A percentile compares a stretch with the other conserved stretches of the same genome.
phyloP scores from a whole-genome alignment of 495 filamentous ascomycete genomes.

The Neurospora cerealis region DNA sequence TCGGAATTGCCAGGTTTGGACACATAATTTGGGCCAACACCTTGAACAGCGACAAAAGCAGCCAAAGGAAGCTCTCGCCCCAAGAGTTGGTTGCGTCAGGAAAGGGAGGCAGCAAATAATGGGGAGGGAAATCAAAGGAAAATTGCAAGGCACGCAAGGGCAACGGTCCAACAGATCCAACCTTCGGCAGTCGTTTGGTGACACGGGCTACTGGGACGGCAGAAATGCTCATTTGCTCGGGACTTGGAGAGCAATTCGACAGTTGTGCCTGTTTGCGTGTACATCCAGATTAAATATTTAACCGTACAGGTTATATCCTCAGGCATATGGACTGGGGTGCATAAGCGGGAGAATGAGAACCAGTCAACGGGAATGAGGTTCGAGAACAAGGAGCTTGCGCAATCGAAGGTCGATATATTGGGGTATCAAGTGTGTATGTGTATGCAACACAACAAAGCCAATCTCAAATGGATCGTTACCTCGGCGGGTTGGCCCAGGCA shows the following conservation, averaged over 20 bases:
- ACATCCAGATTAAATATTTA: slow-evolving; percentile 8
- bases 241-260: not conserved
- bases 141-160: not conserved
- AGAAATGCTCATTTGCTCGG: slow-evolving; percentile 7
- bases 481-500: not conserved
- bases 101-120: not conserved
- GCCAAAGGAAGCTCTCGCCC: not conserved
- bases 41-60: not conserved
- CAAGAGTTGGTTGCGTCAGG: not conserved
- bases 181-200: slow-evolving; percentile 11
- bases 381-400: not conserved
- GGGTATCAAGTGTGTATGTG: not conserved
- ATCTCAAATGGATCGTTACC: not conserved
- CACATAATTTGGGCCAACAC: not conserved
- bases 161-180: not conserved
- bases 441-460: not conserved
- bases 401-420: not conserved
- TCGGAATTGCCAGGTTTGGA: not conserved
- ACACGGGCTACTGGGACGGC: not conserved
- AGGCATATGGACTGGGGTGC: slow-evolving; percentile 7
- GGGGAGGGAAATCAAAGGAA: not conserved
- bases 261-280: not conserved
- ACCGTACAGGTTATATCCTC: slow-evolving; percentile 6
- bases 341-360: slow-evolving; percentile 4
- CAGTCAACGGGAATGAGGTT: not conserved